phyloP scores from a whole-genome alignment of 441 rosid species.

The Populus tomentosa region DNA sequence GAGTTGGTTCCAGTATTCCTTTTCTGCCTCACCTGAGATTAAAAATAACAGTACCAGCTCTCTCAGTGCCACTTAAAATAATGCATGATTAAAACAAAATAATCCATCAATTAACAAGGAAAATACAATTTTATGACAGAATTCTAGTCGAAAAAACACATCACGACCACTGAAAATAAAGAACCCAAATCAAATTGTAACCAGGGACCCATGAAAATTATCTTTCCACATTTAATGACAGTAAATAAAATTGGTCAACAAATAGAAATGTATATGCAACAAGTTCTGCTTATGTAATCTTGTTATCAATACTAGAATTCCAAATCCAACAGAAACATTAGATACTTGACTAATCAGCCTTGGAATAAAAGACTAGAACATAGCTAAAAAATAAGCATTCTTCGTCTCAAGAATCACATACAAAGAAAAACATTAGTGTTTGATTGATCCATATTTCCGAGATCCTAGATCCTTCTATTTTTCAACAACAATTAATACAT shows the following conservation, averaged over 20 bases:
- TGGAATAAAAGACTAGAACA: not conserved
- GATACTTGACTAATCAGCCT: not conserved
- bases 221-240: not conserved
- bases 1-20: slow-evolving; percentile 65
- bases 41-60: not conserved
- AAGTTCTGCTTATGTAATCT: not conserved
- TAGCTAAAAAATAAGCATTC: not conserved
- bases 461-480: not conserved
- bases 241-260: not conserved
- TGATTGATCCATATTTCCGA: not conserved
- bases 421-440: not conserved
- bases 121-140: not conserved
- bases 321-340: too few relatives aligned
- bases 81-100: not conserved
- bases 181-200: not conserved
- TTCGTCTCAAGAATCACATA: not conserved
- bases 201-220: not conserved
- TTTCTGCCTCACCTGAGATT: slow-evolving; percentile 61
- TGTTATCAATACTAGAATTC: not conserved
- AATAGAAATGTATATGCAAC: not conserved
- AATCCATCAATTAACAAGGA: not conserved
- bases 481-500: not conserved
- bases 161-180: not conserved
- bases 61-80: slow-evolving; percentile 3
- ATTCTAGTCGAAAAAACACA: too few relatives aligned